Conservation (phyloP, 2,329 filamentous ascomycete genomes). For the Curvularia lunata region DNA sequence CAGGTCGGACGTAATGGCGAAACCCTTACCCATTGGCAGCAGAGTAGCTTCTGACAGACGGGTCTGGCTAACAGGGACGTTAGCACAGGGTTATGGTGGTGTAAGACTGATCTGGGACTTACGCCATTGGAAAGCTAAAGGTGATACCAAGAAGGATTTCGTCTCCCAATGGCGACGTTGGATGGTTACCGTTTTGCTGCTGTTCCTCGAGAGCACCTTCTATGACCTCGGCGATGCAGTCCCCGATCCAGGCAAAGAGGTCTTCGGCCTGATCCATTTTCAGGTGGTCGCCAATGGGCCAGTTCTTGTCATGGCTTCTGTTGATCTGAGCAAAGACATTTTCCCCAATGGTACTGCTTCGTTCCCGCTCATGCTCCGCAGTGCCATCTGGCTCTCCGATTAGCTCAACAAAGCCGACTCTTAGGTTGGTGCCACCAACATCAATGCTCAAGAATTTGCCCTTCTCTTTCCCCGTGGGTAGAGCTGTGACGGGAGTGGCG, state of each 20-base stretch:
- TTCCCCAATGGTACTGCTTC: slow-evolving; percentile 29
- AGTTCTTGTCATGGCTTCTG: slow-evolving; percentile 70
- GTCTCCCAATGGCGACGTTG: slow-evolving; percentile 44
- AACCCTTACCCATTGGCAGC: slow-evolving; percentile 74
- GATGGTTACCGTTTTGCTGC: slow-evolving; percentile 28
- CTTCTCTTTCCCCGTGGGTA: slow-evolving; percentile 66
- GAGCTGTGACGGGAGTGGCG: slow-evolving; percentile 48
- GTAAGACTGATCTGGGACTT: slow-evolving; percentile 16
- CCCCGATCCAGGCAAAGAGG: slow-evolving; percentile 81
- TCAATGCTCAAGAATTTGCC: slow-evolving; percentile 57
- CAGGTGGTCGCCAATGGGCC: slow-evolving; percentile 75
- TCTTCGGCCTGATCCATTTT: slow-evolving; percentile 77
- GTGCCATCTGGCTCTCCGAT: slow-evolving; percentile 52
- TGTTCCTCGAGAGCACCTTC: slow-evolving; percentile 58
- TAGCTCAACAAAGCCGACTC: slow-evolving; percentile 71
- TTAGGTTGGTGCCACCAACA: slow-evolving; percentile 71
- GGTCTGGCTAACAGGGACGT: slow-evolving; percentile 54
- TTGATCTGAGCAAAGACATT: slow-evolving; percentile 53
- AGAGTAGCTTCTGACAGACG: slow-evolving; percentile 67
- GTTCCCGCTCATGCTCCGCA: slow-evolving; percentile 10
- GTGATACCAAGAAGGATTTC: slow-evolving; percentile 70
- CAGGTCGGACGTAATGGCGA: slow-evolving; percentile 65
- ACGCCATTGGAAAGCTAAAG: slow-evolving; percentile 72
- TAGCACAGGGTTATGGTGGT: slow-evolving; percentile 7
- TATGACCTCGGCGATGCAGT: slow-evolving; percentile 76